phyloP scores from a whole-genome alignment of 2,329 filamentous ascomycete species.

The Aspergillus quadricinctus region DNA sequence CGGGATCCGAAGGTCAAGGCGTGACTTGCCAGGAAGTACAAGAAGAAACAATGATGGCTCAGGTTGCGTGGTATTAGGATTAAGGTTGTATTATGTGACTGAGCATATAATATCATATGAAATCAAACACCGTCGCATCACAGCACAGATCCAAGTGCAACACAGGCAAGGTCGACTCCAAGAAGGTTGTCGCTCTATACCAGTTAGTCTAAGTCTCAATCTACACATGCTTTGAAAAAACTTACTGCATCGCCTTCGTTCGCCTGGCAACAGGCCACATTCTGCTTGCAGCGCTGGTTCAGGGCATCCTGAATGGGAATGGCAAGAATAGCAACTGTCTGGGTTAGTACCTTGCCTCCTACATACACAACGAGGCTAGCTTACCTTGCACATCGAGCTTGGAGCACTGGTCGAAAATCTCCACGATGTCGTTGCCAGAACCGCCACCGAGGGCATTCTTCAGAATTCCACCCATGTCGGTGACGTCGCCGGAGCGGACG shows the following conservation, averaged over 20 bases:
- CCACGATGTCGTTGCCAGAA: slow-evolving; percentile 27
- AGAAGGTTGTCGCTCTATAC: slow-evolving; percentile 26
- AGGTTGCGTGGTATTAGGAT: too few species aligned
- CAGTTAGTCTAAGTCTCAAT: slow-evolving; percentile 2
- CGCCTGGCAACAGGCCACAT: slow-evolving; percentile 35
- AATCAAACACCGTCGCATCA: slow-evolving; percentile 12
- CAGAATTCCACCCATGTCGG: slow-evolving; percentile 27
- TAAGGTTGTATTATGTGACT: too few species aligned
- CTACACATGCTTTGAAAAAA: not conserved
- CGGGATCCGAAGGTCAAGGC: slow-evolving; percentile 15
- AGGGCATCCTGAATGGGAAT: slow-evolving; percentile 26
- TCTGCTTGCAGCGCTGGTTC: slow-evolving; percentile 36
- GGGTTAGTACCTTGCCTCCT: slow-evolving; percentile 1
- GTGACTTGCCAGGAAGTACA: too few species aligned
- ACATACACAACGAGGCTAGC: not conserved
- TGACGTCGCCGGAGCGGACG: slow-evolving; percentile 29
- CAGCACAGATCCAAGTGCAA: slow-evolving; percentile 34
- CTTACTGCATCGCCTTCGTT: slow-evolving; percentile 24
- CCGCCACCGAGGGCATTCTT: slow-evolving; percentile 28
- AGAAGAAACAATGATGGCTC: too few species aligned
- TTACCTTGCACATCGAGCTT: slow-evolving; percentile 31
- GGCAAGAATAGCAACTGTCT: slow-evolving; percentile 24
- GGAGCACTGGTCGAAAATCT: slow-evolving; percentile 38
- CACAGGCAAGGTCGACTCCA: slow-evolving; percentile 31
- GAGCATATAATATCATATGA: too few species aligned